Base-by-base conservation (phyloP, 192 early-diverging fungal species). In the Backusella tuberculispora region DNA sequence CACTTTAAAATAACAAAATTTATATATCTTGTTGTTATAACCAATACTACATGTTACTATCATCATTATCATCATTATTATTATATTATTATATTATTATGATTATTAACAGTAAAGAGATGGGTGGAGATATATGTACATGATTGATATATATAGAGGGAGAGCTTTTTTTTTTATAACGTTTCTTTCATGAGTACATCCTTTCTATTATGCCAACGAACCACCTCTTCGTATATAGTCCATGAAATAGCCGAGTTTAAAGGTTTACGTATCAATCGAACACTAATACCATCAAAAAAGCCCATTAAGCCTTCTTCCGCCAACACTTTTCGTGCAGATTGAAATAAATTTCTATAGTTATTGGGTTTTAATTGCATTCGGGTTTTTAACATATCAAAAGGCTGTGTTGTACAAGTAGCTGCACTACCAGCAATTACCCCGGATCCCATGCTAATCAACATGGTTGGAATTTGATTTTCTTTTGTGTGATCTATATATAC, bases 331-430 rank as follows among this genome's bases (percentile, higher is more conserved):
- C 71, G 74, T 4, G 85, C 85, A 0, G 81, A 79, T 43, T 83
- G 82, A n/a, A 80, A 76, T 5, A 83, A 73, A 42, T 87, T 88
- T 56, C 47, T 71, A 78, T 97, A 96, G 46, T 88, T 86, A 6
- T 70, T 69, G 41, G 95, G 95, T 40, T 91, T 90, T 47, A 98
- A 82, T 71, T 98, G 96, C 87, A 98, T 94, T 24, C 95, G 86
- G 17, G 96, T 98, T 74, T 95, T 96, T 47, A 96, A 80, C 87
- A 97, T 87, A 71, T 98, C 96, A 77, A 98, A 98, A 8, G 96
- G 96, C 69, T 98, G 94, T 0, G 96, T 98, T 42, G 94, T 53
- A 8, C 88, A 83, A 43, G 95, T 95, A 1, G 95, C 92, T 6
- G 86, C 72, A 17, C 92, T 78, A 0, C 96, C 94, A 3, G 90